Evolutionary conservation across 164 flowering plant genomes (phyloP), one percentile per base, ranked within the genome.

Genomic region (Warburgia ugandensis): DNA sequence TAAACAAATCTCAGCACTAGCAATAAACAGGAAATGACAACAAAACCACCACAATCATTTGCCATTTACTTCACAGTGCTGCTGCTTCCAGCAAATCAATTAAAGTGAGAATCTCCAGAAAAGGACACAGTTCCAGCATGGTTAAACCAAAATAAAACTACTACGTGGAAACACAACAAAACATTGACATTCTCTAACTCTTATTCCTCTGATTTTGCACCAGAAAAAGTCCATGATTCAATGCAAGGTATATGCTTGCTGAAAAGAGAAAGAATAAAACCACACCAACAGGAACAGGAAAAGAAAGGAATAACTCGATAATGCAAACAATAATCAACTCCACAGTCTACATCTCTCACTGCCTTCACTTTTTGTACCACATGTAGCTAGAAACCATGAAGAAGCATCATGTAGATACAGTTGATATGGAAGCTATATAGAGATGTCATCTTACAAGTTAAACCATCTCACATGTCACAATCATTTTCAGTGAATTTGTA

Each of bases 141-240:
- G 37, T 46, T 52, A 58, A 54, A 23, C 26, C 44, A 37, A 58
- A 48, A 54, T 50, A 35, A 52, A 39, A 55, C 37, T 53, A 64
- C 60, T n/a, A n/a, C n/a, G n/a, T n/a, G 56, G 26, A 46, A 50
- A 33, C 23, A 52, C 48, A 54, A 61, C 52, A 39, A 39, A 55
- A 59, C 49, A 55, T 67, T 70, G 74, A 64, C 77, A 70, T 70
- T 75, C 66, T 60, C 48, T 19, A 35, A 27, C n/a, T 20, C 6
- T 38, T 16, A 29, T 43, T 50, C 40, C 38, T 58, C 47, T 40
- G 51, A 32, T 47, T 44, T 30, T 41, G 38, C 31, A 55, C 41
- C 37, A 27, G 28, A 53, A 53, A n/a, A 50, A 33, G 44, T 42
- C 60, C 44, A 22, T 30, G 62, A 37, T 52, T 50, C 13, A 46